Evolutionary conservation across 2,329 filamentous ascomycete species (phyloP), one percentile per base, ranked within the genome.

Genomic region (Ophiobolus disseminans): DNA sequence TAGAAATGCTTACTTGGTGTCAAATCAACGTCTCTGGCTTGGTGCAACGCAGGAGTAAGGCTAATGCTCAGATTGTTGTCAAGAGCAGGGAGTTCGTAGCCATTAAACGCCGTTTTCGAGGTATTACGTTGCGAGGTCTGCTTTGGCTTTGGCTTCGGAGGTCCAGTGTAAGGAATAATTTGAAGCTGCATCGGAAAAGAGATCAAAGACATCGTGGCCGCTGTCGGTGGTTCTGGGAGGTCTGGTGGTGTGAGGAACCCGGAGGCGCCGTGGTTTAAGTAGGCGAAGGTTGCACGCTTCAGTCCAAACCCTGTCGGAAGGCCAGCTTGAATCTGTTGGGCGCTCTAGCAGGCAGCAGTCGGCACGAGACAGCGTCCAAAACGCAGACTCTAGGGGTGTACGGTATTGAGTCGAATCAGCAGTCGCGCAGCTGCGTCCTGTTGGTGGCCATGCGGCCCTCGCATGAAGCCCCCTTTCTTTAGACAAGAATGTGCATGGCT

Each of bases 261-360:
- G 38, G 44, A 44, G 26, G 31, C 17, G 48, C 22, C 30, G 39
- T 22, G 25, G 16, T 40, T 52, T 52, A 52, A 52, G 48, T 47
- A 48, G 34, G 40, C 38, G n/a, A 52, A 47, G 26, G 26, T 40
- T 52, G 39, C 17, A 52, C 38, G 26, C 43, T 47, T 36, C n/a
- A 20, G 36, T 23, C n/a, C 9, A 17, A 42, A 14, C 21, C 28
- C 19, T 28, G 34, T 46, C 21, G 22, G 48, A 50, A 42, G 46
- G 37, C 37, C 42, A 4, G 37, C 40, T 46, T 39, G 22, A 42
- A 38, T 40, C 28, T 10, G 30, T 42, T 41, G 11, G 19, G 32
- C 31, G 38, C 31, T 42, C 36, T 17, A 45, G 28, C 30, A 42
- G 26, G 28, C 28, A 42, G 40, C 28, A 42, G 34, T 45, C 10